Conservation (phyloP, 257 asterid species). For the Fraxinus pennsylvanica region DNA sequence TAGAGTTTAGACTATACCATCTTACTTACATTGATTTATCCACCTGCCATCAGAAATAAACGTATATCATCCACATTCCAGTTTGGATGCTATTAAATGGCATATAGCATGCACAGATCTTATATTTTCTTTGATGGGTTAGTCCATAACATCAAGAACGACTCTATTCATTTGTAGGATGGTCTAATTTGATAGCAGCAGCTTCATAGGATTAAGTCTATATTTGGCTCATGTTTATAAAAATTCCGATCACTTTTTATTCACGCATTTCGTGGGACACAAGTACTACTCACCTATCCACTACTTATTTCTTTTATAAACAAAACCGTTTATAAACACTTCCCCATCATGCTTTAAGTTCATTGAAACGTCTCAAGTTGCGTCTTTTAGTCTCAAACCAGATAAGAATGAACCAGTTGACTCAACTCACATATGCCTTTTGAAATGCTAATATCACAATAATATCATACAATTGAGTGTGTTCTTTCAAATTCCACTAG, state of each 20-base stretch:
- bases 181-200: background rate
- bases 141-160: background rate
- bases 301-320: too few species aligned
- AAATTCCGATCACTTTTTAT: too few species aligned
- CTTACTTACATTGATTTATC: background rate
- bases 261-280: too few species aligned
- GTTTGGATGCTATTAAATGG: background rate
- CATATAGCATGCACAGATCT: background rate
- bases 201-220: background rate
- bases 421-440: slow-evolving; percentile 1
- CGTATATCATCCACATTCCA: background rate
- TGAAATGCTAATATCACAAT: background rate
- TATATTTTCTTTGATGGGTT: background rate
- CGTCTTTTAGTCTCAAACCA: background rate
- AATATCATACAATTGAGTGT: background rate
- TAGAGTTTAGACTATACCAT: background rate
- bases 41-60: background rate
- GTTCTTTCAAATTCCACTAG: background rate
- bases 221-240: too few species aligned
- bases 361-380: background rate
- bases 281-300: too few species aligned
- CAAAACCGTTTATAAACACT: too few species aligned
- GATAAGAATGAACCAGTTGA: background rate
- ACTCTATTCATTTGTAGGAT: background rate
- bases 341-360: background rate